Conservation (phyloP, 2,329 filamentous ascomycete genomes). For the Helotiales sp. region DNA sequence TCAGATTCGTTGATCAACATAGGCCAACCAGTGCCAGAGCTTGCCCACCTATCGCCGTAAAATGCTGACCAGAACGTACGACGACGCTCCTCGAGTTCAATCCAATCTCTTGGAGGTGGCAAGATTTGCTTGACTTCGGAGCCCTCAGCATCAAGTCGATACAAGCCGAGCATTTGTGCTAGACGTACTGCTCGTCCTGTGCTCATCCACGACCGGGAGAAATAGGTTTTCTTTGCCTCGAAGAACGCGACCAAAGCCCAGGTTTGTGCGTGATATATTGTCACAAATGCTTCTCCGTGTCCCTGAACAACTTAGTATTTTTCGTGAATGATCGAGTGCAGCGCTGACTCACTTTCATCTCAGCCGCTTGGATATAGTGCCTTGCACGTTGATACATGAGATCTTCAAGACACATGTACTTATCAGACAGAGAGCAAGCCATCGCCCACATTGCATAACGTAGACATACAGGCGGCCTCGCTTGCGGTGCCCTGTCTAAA, state of each 20-base stretch:
- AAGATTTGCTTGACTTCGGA: conserved; percentile 76
- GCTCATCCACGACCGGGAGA: conserved; percentile 85
- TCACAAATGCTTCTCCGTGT: conserved; percentile 79
- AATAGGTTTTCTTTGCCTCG: conserved; percentile 85
- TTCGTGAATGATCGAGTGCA: background rate
- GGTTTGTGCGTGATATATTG: conserved; percentile 73
- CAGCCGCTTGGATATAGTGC: conserved; percentile 82
- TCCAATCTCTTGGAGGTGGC: conserved; percentile 76
- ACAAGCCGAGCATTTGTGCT: conserved; percentile 82
- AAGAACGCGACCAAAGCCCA: conserved; percentile 78
- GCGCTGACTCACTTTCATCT: conserved; percentile 68
- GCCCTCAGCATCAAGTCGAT: conserved; percentile 71
- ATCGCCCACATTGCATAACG: conserved; percentile 90
- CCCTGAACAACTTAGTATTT: conserved; percentile 51
- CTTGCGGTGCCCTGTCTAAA: conserved; percentile 72
- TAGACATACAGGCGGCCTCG: conserved; percentile 80
- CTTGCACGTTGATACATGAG: conserved; percentile 82
- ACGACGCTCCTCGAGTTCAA: conserved; percentile 79
- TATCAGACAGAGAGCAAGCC: conserved; percentile 72
- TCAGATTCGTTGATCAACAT: conserved; percentile 78
- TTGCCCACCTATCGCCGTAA: conserved; percentile 81
- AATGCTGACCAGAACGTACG: conserved; percentile 88
- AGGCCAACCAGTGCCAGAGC: conserved; percentile 76
- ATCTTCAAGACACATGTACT: conserved; percentile 73
- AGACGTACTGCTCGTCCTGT: conserved; percentile 73